Evolutionary conservation across 306 rosid species (phyloP), one percentile per base, ranked within the genome.

Genomic region (Casuarina glauca): DNA sequence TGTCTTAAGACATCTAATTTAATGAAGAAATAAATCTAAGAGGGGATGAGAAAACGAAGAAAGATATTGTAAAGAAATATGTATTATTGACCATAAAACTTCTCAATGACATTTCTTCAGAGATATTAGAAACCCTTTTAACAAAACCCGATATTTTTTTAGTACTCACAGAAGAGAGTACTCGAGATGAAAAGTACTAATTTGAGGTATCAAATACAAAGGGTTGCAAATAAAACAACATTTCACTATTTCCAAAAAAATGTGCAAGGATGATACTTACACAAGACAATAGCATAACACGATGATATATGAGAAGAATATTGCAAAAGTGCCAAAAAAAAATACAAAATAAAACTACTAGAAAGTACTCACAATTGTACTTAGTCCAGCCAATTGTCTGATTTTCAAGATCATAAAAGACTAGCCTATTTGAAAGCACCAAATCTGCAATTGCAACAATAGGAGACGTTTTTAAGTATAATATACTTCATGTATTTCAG

Each of bases 391-490:
- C 97, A 62, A 92, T 79, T 64, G 68, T 76, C 83, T 89, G 86
- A 76, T 87, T 86, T 80, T 86, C 93, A 70, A 90, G 90, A 82
- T 92, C 97, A 38, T 90, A 92, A 61, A 90, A 2, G 43, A 92
- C 89, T 17, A 92, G 82, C 85, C 81, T 92, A 83, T 92, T 92
- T 36, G 97, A 89, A 61, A 92, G 93, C 67, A 89, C 90, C 87
- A 92, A 76, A 89, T 90, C 96, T 92, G 93, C 84, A 81, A 69
- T 72, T 69, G 78, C 64, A 26, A 87, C 73, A 81, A 79, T 67
- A 77, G 2, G 61, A 51, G 64, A 36, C 70, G 71, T 83, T 26
- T 64, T 41, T 38, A 4, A 44, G 12, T 26, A 66, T 19, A 66
- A 67, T 16, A 42, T 42, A 41, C 41, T 35, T 16, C 6, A 12